phyloP scores from a whole-genome alignment of 768 basidiomycete species.

The Clitopilus passeckerianus region DNA sequence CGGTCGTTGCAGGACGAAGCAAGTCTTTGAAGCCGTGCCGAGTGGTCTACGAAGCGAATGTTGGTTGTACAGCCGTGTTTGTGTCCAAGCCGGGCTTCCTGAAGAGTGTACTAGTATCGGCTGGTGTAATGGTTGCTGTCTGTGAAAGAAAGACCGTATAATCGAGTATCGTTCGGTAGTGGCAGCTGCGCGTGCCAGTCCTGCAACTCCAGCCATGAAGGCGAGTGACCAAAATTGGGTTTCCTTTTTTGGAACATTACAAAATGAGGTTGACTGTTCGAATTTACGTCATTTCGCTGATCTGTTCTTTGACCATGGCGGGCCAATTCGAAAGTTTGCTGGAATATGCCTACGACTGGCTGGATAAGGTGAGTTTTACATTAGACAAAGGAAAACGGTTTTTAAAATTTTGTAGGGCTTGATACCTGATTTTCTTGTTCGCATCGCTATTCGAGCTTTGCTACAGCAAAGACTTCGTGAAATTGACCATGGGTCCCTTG shows the following conservation, averaged over 20 bases:
- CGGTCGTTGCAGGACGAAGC: neutral
- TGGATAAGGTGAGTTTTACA: slow-evolving; percentile 11
- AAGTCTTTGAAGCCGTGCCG: neutral
- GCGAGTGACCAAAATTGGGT: slow-evolving; percentile 1
- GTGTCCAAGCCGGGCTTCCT: neutral
- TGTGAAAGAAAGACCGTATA: slow-evolving; percentile 54
- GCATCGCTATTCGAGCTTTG: slow-evolving; percentile 31
- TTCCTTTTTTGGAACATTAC: neutral
- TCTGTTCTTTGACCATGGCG: neutral
- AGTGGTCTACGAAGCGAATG: neutral
- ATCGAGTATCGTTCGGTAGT: slow-evolving; percentile 51
- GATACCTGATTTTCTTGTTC: slow-evolving; percentile 52
- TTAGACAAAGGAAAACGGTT: slow-evolving; percentile 4
- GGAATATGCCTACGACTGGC: slow-evolving; percentile 5
- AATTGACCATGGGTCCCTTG: slow-evolving; percentile 55
- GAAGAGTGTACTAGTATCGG: neutral
- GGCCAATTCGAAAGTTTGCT: neutral
- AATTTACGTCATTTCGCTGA: slow-evolving; percentile 3
- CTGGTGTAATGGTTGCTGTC: slow-evolving; percentile 15
- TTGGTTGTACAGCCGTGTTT: neutral
- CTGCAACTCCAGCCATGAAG: slow-evolving; percentile 5
- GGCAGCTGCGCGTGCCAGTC: slow-evolving; percentile 11
- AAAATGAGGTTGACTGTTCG: neutral
- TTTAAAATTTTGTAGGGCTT: slow-evolving; percentile 34
- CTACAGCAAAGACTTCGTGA: slow-evolving; percentile 51